Evolutionary conservation across 176 grass and related monocot genomes (phyloP).

Genomic region (Aegilops bicornis): DNA sequence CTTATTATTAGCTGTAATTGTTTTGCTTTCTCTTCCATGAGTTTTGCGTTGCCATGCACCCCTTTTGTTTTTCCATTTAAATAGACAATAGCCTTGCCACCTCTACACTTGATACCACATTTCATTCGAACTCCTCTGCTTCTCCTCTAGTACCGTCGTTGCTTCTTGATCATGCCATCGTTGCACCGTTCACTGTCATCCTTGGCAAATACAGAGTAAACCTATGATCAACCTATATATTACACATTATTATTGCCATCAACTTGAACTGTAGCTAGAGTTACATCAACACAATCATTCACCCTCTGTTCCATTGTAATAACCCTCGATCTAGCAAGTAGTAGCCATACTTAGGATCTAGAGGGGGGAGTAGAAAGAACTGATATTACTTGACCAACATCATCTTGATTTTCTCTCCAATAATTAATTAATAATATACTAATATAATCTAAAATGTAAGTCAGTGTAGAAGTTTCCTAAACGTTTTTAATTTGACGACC

Average conservation of each 20-base stretch:
- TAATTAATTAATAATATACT: too few relatives aligned
- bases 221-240: neutral
- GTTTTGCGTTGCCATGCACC: too few relatives aligned
- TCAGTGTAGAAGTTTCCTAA: too few relatives aligned
- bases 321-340: neutral
- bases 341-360: neutral
- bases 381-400: neutral
- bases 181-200: neutral
- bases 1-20: too few relatives aligned
- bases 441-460: too few relatives aligned
- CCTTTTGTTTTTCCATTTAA: too few relatives aligned
- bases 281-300: neutral
- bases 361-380: neutral
- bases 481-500: too few relatives aligned
- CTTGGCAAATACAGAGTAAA: neutral
- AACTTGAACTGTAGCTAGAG: neutral
- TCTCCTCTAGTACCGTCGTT: neutral
- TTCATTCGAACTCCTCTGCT: too few relatives aligned
- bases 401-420: too few relatives aligned
- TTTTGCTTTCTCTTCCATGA: too few relatives aligned
- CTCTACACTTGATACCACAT: too few relatives aligned
- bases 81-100: too few relatives aligned
- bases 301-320: neutral
- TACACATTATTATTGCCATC: neutral
- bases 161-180: neutral